These are phyloP conservation scores for Solanum rostratum DNA, from an alignment of 257 asterid species.

Conservation along the genomic window DNA sequence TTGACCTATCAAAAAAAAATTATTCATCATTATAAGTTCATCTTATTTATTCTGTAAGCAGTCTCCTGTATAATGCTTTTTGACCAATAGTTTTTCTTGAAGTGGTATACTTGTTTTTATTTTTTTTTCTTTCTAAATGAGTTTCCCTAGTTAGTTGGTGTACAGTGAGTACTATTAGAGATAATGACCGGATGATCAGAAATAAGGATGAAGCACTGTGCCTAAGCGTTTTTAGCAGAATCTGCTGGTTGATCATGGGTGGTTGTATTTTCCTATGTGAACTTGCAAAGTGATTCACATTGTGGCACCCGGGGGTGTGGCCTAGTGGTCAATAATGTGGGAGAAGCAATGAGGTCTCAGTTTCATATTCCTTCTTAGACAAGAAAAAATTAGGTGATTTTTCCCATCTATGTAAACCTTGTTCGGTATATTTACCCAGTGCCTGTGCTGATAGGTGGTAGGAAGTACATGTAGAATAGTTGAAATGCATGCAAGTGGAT, in stretches of 20 bases:
- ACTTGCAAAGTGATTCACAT: background rate
- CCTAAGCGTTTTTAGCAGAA: background rate
- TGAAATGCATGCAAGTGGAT: background rate
- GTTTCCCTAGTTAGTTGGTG: background rate
- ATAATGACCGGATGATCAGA: background rate
- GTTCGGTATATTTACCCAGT: background rate
- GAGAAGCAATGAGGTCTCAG: background rate
- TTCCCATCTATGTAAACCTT: background rate
- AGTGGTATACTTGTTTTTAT: background rate
- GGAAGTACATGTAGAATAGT: background rate
- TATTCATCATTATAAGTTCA: background rate
- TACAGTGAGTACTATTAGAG: background rate
- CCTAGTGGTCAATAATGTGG: background rate
- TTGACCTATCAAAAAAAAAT: background rate
- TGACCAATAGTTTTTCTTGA: background rate
- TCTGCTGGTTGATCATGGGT: background rate
- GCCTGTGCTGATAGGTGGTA: background rate
- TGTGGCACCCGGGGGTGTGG: background rate
- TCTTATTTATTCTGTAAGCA: background rate
- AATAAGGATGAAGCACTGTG: background rate
- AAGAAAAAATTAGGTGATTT: background rate
- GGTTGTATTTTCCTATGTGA: background rate
- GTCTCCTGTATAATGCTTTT: background rate
- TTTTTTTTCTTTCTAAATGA: background rate
- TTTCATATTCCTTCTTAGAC: background rate